Conservation (phyloP, 148 eudicot genomes). For the Cornus kousa region DNA sequence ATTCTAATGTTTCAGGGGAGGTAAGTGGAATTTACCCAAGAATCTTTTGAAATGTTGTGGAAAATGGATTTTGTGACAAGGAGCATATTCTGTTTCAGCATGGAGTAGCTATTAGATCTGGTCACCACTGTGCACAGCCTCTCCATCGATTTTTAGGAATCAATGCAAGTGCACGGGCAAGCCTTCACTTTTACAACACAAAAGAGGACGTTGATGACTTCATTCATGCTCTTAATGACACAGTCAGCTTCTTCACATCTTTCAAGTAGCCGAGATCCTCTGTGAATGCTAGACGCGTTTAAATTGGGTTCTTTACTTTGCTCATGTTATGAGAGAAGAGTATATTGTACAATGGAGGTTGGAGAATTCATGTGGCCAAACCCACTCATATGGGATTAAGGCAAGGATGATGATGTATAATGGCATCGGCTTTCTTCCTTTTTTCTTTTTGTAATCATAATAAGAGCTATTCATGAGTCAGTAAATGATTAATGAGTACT, state of each 20-base stretch:
- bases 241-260: constrained; percentile 65
- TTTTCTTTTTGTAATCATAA: no score
- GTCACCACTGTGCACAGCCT: constrained; percentile 98
- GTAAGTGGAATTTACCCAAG: not conserved
- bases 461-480: no score
- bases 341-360: no score
- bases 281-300: no score
- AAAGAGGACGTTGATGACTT: constrained; percentile 77
- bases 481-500: no score
- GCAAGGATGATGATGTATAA: no score
- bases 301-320: no score
- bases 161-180: constrained; percentile 88
- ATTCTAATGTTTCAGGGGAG: not conserved
- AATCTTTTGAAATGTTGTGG: not conserved
- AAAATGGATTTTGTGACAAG: not conserved
- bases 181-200: constrained; percentile 90
- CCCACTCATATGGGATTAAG: no score
- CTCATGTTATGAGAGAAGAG: no score
- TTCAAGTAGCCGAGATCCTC: constrained; percentile 28
- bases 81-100: constrained; percentile 43
- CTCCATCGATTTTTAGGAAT: constrained; percentile 77
- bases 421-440: no score
- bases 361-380: no score
- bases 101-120: constrained; percentile 92
- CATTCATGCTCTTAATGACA: constrained; percentile 63